Evolutionary conservation across 441 rosid genomes (phyloP).

Genomic region (Euphorbia celastroides): DNA sequence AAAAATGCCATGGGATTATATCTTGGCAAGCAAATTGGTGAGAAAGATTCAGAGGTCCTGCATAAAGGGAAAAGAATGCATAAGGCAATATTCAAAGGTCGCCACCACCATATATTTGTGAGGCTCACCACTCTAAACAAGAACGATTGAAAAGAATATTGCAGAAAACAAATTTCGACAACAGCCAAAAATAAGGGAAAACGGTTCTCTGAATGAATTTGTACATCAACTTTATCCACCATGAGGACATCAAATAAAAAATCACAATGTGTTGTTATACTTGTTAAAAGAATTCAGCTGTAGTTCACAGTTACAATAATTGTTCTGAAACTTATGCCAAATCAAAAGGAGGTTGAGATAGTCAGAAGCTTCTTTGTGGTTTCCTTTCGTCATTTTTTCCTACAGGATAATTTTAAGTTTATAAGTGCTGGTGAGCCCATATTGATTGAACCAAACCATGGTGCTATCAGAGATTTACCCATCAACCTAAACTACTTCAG

Average conservation of each 20-base stretch:
- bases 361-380: background rate
- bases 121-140: background rate
- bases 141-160: background rate
- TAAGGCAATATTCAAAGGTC: constrained; percentile 13
- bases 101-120: background rate
- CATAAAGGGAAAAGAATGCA: constrained; percentile 22
- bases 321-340: background rate
- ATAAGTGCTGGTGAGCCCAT: background rate
- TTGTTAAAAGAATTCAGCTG: background rate
- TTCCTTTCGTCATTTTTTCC: background rate
- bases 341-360: constrained; percentile 4
- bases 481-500: background rate
- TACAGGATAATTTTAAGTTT: background rate
- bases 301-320: background rate
- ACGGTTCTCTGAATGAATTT: background rate
- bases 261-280: background rate
- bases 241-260: background rate
- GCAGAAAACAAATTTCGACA: background rate
- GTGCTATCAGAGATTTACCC: background rate
- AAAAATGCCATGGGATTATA: constrained; percentile 92
- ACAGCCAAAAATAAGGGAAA: background rate
- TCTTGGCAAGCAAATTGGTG: constrained; percentile 97
- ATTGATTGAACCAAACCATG: background rate
- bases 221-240: background rate
- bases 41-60: constrained; percentile 97